These are phyloP conservation scores for Perkinsus chesapeaki DNA, from an alignment of 169 alveolate genomes.

Conservation along the genomic window DNA sequence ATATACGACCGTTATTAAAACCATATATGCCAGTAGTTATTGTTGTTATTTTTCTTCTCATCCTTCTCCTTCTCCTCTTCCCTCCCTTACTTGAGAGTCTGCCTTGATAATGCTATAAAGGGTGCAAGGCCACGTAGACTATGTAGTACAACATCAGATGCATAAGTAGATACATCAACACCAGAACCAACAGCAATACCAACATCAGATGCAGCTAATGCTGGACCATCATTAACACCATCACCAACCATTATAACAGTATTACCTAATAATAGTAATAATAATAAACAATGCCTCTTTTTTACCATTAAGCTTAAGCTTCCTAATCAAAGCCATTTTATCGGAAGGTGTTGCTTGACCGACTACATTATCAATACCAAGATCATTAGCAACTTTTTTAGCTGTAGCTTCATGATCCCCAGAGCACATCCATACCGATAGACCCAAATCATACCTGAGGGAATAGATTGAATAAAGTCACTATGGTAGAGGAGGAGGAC, in stretches of 20 bases:
- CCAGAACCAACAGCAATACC: constrained; percentile 40
- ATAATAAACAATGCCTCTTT: background rate
- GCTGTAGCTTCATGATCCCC: background rate
- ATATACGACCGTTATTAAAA: too few relatives aligned
- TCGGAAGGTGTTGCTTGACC: background rate
- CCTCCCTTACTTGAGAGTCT: background rate
- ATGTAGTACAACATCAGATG: constrained; percentile 29
- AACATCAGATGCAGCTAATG: constrained; percentile 34
- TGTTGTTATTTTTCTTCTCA: too few relatives aligned
- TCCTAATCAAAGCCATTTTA: background rate
- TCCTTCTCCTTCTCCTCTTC: too few relatives aligned
- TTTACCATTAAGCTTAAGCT: background rate
- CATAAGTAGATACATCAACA: constrained; percentile 21
- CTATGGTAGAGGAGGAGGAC: too few relatives aligned
- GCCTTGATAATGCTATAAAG: background rate
- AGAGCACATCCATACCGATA: background rate
- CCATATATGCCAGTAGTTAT: too few relatives aligned
- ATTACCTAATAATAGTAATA: background rate
- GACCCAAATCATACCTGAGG: background rate
- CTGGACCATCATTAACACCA: constrained; percentile 39
- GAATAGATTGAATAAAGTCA: too few relatives aligned
- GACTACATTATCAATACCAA: background rate
- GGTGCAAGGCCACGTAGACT: background rate
- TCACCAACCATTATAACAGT: constrained; percentile 34
- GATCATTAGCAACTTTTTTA: background rate